Evolutionary conservation across 495 filamentous ascomycete species (phyloP), one percentile per base, ranked within the genome.

Genomic region (Hamigera avellanea): DNA sequence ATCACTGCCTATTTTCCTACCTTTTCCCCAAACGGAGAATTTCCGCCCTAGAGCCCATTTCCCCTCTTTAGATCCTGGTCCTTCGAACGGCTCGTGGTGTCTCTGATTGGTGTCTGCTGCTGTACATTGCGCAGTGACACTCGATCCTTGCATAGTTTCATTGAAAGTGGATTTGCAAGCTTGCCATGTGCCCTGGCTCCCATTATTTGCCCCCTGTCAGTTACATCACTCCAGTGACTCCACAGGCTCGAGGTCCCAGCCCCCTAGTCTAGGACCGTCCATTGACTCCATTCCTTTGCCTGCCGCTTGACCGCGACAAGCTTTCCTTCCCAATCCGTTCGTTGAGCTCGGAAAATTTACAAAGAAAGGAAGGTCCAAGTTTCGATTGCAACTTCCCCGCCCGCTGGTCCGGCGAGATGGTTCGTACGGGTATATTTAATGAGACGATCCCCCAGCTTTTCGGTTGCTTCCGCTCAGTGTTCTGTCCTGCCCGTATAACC

Each of bases 401-500:
- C 31, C 36, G 32, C 38, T 34, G 44, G 41, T 36, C 39, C 35
- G 36, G 45, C 36, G 48, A 35, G 21, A 52, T 48, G 51, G 23
- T 33, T 40, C 44, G 35, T 15, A 33, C 45, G 32, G 37, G 23
- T 38, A 34, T 34, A 36, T 15, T 29, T 37, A 19, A 36, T 25
- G 32, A 42, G 37, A 33, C 35, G 30, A 14, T 40, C 21, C 36
- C 37, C 40, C 43, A 41, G 37, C 34, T 44, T 33, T 39, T 53
- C 44, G 38, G 50, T 35, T 53, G 35, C 39, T 44, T 54, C 44
- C 49, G 54, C 26, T 52, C 48, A 44, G 33, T 58, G 28, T 35
- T 63, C 32, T 59, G 48, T 36, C 54, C 50, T 43, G 37, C 53
- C 14, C 56, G 57, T 16, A 35, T 62, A 42, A 46, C 54, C 10